Evolutionary conservation across 2,329 filamentous ascomycete species (phyloP), one percentile per base, ranked within the genome.

Genomic region (Nemania sp.): DNA sequence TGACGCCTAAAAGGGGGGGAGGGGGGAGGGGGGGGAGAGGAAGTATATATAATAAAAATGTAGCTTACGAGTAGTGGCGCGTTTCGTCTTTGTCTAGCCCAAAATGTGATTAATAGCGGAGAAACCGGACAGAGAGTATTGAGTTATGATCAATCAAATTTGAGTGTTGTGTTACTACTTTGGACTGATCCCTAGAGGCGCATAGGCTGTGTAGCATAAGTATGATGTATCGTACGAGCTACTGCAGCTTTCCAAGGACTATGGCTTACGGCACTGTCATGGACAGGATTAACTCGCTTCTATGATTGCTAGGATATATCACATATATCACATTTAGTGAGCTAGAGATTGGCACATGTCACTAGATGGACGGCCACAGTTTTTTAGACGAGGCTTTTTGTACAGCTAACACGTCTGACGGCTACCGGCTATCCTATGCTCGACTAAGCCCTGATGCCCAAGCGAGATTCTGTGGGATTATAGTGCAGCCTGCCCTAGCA

Each of bases 401-500:
- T 53, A 35, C 4, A 35, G 43, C 53, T 15, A 43, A 26, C 27
- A 22, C 11, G 2, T 18, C 29, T 32, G 27, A 41, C 60, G 38
- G 35, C 38, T 49, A n/a, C n/a, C n/a, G n/a, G 29, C 27, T 32
- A 35, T 63, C 41, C 24, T n/a, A 62, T 24, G 27, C n/a, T 26
- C 29, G 27, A 20, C 24, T 32, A 24, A 24, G 56, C 18, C 22
- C 26, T 24, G 32, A 58, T 51, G 27, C 41, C 55, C n/a, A 38
- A 41, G 56, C 29, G 41, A 54, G 56, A n/a, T 45, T 47, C 43
- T 41, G 22, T 60, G 58, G 45, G 60, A 32, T 65, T 38, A 65
- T 45, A 24, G 58, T 66, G 45, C 55, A 51, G 41, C 38, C 41
- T 55, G 55, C 11, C 67, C 69, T 8, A 87, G 76, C 49, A 88